Conservation (phyloP, 306 rosid genomes). For the Bauhinia variegata region DNA sequence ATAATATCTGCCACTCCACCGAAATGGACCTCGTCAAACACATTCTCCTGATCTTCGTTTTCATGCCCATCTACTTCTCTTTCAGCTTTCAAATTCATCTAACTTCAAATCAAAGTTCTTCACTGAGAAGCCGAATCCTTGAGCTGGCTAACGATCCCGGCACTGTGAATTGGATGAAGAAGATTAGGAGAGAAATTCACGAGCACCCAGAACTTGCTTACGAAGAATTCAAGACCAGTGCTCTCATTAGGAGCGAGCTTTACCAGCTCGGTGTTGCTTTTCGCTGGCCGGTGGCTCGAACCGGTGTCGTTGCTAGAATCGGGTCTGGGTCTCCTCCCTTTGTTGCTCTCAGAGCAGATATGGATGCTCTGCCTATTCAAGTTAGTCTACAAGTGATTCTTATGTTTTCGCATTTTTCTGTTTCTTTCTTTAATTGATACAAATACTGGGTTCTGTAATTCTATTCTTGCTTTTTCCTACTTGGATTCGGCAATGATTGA, state of each 20-base stretch:
- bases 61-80: conserved; percentile 42
- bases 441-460: not conserved
- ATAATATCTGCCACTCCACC: conserved; percentile 14
- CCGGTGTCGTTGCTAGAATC: conserved; percentile 76
- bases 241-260: conserved; percentile 70
- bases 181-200: conserved; percentile 74
- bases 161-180: conserved; percentile 68
- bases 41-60: conserved; percentile 22
- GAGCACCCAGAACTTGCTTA: conserved; percentile 80
- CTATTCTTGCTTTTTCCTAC: not conserved
- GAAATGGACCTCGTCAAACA: conserved; percentile 32
- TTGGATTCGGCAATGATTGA: not conserved
- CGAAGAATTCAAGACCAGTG: conserved; percentile 75
- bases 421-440: not conserved
- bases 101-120: conserved; percentile 28
- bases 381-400: conserved; percentile 31
- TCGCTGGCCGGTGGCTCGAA: conserved; percentile 80
- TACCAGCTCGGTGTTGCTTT: conserved; percentile 60
- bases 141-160: conserved; percentile 57
- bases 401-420: not conserved
- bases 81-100: conserved; percentile 26
- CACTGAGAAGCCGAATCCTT: conserved; percentile 45
- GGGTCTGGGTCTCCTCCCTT: conserved; percentile 84
- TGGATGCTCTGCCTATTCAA: conserved; percentile 96
- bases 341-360: conserved; percentile 90